Evolutionary conservation across 2,329 filamentous ascomycete species (phyloP).

Genomic region (Sporothrix phasma): DNA sequence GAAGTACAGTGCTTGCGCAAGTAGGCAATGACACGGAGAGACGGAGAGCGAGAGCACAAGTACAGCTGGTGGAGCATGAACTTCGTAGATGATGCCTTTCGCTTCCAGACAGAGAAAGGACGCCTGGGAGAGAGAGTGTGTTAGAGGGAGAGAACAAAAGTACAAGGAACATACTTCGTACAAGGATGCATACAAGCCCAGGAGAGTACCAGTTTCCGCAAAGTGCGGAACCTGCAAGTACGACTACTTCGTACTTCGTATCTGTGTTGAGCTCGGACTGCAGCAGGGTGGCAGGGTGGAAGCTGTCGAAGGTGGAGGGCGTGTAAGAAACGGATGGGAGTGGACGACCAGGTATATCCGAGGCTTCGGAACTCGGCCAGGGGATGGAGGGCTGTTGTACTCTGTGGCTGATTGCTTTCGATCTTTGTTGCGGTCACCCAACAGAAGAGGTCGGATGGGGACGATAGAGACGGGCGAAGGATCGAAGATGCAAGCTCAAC

Average conservation of each 20-base stretch:
- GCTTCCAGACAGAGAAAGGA: too few species aligned
- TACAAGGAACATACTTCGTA: neutral
- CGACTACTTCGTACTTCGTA: too few species aligned
- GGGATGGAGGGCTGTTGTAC: neutral
- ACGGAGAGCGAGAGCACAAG: neutral
- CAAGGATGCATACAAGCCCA: neutral
- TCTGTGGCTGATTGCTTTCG: neutral
- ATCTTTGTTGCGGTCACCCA: too few species aligned
- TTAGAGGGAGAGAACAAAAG: neutral
- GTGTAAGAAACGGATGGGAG: neutral
- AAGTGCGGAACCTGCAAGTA: neutral
- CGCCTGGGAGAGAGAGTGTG: neutral
- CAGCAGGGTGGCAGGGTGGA: neutral
- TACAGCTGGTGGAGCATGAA: neutral
- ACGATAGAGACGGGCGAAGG: neutral
- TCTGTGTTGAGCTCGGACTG: neutral
- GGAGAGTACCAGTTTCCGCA: neutral
- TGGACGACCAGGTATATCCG: neutral
- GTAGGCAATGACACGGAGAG: neutral
- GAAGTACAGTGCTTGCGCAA: neutral
- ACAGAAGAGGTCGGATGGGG: neutral
- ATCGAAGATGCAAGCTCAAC: neutral
- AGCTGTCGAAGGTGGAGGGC: neutral
- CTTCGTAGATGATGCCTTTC: neutral
- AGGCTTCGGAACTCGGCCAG: neutral